A percentile compares a stretch with the other conserved stretches of the same genome.
These are phyloP conservation scores for Lathyrus oleraceus DNA, from an alignment of 306 rosid species.

Conservation along the genomic window DNA sequence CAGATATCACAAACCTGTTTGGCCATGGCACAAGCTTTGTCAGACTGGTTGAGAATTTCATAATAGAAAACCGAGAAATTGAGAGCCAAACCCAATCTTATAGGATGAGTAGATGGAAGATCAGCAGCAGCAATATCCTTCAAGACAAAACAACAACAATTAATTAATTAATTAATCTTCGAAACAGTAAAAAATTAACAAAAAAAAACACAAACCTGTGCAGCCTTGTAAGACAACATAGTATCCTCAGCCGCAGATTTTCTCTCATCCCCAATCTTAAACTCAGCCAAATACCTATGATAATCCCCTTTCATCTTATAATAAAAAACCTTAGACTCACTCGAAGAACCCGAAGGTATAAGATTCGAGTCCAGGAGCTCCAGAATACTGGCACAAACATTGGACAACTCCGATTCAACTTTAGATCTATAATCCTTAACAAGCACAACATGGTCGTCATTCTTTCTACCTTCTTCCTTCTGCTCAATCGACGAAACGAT, in stretches of 20 bases:
- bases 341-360: slow-evolving; percentile 54
- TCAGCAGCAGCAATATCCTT: slow-evolving; percentile 63
- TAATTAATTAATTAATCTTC: neutral
- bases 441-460: slow-evolving; percentile 62
- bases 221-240: slow-evolving; percentile 76
- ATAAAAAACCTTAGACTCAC: slow-evolving; percentile 72
- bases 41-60: slow-evolving; percentile 79
- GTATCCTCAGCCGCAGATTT: slow-evolving; percentile 74
- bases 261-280: slow-evolving; percentile 59
- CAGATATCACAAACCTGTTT: slow-evolving; percentile 79
- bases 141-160: neutral
- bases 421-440: slow-evolving; percentile 74
- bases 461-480: slow-evolving; percentile 71
- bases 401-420: slow-evolving; percentile 61
- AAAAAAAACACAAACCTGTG: slow-evolving; percentile 47
- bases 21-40: slow-evolving; percentile 78
- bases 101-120: slow-evolving; percentile 81
- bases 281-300: slow-evolving; percentile 74
- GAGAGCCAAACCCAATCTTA: slow-evolving; percentile 77
- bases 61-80: slow-evolving; percentile 79
- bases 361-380: slow-evolving; percentile 54
- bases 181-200: neutral
- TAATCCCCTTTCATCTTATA: slow-evolving; percentile 84
- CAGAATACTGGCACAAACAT: slow-evolving; percentile 58
- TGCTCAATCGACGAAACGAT: slow-evolving; percentile 77